Percentiles rank a stretch among this genome's conserved stretches.
Conservation (phyloP, 345 rosid genomes). For the Populus deltoides region DNA sequence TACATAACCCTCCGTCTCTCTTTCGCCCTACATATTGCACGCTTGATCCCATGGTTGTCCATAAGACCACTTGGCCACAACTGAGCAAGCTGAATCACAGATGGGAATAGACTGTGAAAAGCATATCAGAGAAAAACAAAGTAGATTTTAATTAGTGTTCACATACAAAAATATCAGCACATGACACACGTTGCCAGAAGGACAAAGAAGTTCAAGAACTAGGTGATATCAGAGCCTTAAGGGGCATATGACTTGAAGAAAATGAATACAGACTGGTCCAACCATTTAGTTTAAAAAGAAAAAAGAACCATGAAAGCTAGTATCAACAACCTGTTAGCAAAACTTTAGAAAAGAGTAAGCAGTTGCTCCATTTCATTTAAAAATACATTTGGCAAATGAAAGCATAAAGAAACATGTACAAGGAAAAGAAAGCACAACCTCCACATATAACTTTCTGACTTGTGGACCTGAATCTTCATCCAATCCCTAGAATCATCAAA, state of each 20-base stretch:
- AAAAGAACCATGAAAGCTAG: background rate
- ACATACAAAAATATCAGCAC: background rate
- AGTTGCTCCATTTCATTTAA: background rate
- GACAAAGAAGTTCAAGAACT: background rate
- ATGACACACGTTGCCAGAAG: background rate
- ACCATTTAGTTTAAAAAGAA: background rate
- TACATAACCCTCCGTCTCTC: slow-evolving; percentile 57
- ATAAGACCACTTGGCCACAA: slow-evolving; percentile 82
- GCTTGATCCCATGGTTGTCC: slow-evolving; percentile 90
- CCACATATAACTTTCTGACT: slow-evolving; percentile 77
- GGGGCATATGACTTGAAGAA: background rate
- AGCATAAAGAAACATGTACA: background rate
- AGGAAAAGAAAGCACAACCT: slow-evolving; percentile 44
- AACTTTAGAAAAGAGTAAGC: background rate
- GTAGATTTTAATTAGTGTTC: background rate
- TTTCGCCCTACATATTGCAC: slow-evolving; percentile 81
- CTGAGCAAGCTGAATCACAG: slow-evolving; percentile 63
- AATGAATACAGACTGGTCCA: background rate
- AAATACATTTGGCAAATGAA: background rate
- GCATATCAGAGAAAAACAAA: slow-evolving; percentile 8
- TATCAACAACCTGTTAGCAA: background rate
- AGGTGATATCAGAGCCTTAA: background rate
- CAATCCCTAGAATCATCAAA: slow-evolving; percentile 56
- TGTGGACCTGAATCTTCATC: slow-evolving; percentile 85
- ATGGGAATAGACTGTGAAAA: slow-evolving; percentile 23